These are phyloP conservation scores for Lactarius vividus DNA, from an alignment of 768 basidiomycete species.

Conservation along the genomic window DNA sequence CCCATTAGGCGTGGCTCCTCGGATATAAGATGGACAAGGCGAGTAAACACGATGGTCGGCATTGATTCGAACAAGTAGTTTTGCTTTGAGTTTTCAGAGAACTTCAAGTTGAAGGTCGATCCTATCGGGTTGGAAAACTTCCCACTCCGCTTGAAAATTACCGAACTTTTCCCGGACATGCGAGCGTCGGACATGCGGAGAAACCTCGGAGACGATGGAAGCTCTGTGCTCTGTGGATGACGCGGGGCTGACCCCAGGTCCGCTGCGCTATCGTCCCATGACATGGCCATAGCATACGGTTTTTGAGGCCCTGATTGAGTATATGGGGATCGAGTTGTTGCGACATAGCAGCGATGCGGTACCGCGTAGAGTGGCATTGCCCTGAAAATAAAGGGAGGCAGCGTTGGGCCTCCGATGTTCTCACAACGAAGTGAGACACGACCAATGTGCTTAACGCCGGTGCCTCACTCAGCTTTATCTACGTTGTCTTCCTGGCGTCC, in stretches of 20 bases:
- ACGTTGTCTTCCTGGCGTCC: not conserved
- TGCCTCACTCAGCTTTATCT: not conserved
- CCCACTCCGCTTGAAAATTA: not conserved
- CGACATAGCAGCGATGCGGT: not conserved
- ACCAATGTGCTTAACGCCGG: not conserved
- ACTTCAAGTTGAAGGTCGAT: not conserved
- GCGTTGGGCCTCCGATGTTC: not conserved
- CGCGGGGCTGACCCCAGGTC: not conserved
- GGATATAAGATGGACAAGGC: not conserved
- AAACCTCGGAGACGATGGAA: not conserved
- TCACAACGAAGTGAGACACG: no score
- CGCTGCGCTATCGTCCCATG: not conserved
- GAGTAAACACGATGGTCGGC: not conserved
- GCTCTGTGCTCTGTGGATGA: not conserved
- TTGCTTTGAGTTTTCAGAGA: not conserved
- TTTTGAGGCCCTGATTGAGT: not conserved
- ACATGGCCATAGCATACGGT: not conserved
- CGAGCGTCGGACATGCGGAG: not conserved
- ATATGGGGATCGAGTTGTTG: not conserved
- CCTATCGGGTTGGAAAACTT: not conserved
- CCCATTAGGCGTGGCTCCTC: not conserved
- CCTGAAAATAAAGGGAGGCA: not conserved
- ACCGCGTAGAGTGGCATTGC: not conserved
- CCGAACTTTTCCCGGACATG: no score
- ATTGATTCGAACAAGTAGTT: not conserved